Evolutionary conservation across 305 asterid species (phyloP), one percentile per base, ranked within the genome.

Genomic region (Fraxinus sp.): DNA sequence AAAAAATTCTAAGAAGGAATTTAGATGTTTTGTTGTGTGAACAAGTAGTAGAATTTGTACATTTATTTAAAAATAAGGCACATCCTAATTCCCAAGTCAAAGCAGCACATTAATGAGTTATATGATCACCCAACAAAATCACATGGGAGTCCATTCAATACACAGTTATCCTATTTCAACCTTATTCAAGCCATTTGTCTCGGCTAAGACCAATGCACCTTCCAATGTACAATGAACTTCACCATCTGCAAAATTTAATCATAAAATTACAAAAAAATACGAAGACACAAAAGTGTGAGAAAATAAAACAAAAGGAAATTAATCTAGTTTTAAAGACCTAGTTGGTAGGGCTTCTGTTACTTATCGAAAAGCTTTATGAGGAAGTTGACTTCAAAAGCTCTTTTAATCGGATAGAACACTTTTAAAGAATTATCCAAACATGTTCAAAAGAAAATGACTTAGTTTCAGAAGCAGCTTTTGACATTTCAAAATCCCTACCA

Each of bases 101-200:
- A 57, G 28, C 68, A 18, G 28, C 28, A 57, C 28, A 18, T 18
- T 57, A 7, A 57, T 57, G 68, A 18, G 68, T 57, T 57, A 2
- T 57, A 57, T 57, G 10, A n/a, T 57, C 66, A 84, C 83, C 84
- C 28, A 86, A 83, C 81, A 87, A 80, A 9, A 79, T 87, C 88
- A 87, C 89, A 88, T 86, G 89, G 74, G 52, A 57, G 2, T 20
- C 68, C 68, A 49, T 49, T 49, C 59, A 49, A 49, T 4, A 57
- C 22, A 30, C 59, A 33, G 68, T 83, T 35, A 71, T 74, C 57
- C 55, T 75, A 35, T 76, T 80, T 81, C 71, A 43, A 22, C 46
- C 26, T 43, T 18, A 33, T 4, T 81, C 30, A 30, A 72, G 73
- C 57, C 81, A 72, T 32, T 77, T 74, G 79, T 59, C 68, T 6